A percentile compares a stretch with the other conserved stretches of the same genome.
These are phyloP conservation scores for Lecanicillium sp. DNA, from an alignment of 2,329 filamentous ascomycete genomes.

Conservation along the genomic window DNA sequence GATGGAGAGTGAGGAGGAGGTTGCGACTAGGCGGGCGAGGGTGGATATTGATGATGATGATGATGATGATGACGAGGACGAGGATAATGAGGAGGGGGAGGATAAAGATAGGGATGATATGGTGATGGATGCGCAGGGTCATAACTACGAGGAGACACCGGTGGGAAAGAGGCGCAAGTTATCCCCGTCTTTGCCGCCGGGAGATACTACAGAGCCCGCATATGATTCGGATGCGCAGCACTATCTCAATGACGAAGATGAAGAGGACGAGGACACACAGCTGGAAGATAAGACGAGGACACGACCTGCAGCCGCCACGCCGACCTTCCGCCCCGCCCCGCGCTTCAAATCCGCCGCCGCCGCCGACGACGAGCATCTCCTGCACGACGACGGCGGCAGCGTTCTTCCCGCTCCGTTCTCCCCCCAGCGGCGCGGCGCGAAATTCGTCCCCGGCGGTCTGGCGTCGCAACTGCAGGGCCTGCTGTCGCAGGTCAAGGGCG, in stretches of 20 bases:
- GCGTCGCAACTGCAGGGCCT: slow-evolving; percentile 35
- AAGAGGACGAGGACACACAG: slow-evolving; percentile 15
- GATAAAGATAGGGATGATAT: slow-evolving; percentile 4
- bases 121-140: background rate
- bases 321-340: slow-evolving; percentile 33
- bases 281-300: slow-evolving; percentile 15
- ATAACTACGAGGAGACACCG: slow-evolving; percentile 1
- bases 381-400: background rate
- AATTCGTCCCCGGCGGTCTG: slow-evolving; percentile 32
- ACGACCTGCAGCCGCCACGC: slow-evolving; percentile 24
- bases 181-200: slow-evolving; percentile 1
- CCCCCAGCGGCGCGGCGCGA: slow-evolving; percentile 29
- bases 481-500: slow-evolving; percentile 35
- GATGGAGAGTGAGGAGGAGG: background rate
- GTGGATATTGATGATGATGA: slow-evolving; percentile 6
- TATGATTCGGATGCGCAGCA: background rate
- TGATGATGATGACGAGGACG: background rate
- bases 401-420: slow-evolving; percentile 27
- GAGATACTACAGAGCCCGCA: background rate
- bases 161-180: slow-evolving; percentile 22
- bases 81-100: background rate
- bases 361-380: slow-evolving; percentile 14
- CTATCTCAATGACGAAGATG: slow-evolving; percentile 7
- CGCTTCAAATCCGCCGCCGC: slow-evolving; percentile 31
- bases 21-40: too few species aligned